A percentile compares a stretch with the other conserved stretches of the same genome.
These are phyloP conservation scores for Trametes punicea DNA, from an alignment of 768 basidiomycete species.

Conservation along the genomic window DNA sequence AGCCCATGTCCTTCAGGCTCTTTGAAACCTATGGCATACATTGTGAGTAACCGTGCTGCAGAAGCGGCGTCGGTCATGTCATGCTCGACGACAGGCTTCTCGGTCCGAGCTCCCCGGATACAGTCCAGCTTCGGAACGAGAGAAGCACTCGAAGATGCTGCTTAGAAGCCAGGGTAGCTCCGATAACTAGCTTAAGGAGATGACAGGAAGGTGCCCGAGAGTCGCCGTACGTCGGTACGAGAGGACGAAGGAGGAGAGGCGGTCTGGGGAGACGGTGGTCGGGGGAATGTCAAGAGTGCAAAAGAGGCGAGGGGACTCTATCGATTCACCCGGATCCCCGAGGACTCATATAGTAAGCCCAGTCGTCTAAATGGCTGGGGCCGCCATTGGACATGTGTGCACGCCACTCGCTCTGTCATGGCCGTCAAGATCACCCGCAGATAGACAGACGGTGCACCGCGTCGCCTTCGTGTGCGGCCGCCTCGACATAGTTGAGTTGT, in stretches of 20 bases:
- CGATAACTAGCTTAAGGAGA: not conserved
- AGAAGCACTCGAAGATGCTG: not conserved
- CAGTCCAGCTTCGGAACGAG: not conserved
- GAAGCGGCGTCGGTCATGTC: not conserved
- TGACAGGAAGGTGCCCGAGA: too few relatives aligned
- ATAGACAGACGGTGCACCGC: too few relatives aligned
- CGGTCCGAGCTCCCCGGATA: constrained; percentile 1
- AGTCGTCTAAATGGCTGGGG: not conserved
- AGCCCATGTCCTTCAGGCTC: not conserved
- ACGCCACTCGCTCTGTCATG: not conserved
- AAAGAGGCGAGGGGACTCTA: not conserved
- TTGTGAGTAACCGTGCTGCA: not conserved
- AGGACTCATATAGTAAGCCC: too few relatives aligned
- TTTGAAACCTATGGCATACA: not conserved
- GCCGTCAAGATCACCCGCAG: not conserved
- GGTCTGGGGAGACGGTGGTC: not conserved
- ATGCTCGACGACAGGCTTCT: not conserved
- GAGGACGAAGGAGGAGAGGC: not conserved
- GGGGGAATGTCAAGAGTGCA: not conserved
- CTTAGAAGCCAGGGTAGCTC: not conserved
- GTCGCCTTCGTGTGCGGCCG: too few relatives aligned
- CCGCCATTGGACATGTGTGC: not conserved
- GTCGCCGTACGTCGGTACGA: too few relatives aligned
- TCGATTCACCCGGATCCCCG: too few relatives aligned
- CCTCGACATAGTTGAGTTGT: not conserved